Conservation (phyloP, 768 basidiomycete genomes). For the Pleurotus salmoneostramineus region DNA sequence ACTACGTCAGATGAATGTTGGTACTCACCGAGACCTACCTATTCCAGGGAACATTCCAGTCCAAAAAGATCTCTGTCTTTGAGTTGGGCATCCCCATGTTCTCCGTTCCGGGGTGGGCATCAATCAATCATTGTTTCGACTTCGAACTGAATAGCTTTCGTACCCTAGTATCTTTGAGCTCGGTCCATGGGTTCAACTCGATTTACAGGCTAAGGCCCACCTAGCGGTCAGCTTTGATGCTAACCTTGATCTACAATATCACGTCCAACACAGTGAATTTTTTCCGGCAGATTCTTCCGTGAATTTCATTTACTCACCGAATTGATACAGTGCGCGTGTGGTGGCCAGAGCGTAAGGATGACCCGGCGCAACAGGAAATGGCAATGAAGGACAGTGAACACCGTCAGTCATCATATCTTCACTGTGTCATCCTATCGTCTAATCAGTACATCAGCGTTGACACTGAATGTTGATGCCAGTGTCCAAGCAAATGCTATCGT, state of each 20-base stretch:
- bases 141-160: not conserved
- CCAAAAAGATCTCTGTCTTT: constrained; percentile 24
- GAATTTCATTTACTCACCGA: constrained; percentile 30
- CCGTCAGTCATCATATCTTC: constrained; percentile 17
- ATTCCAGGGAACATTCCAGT: constrained; percentile 21
- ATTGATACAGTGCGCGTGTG: constrained; percentile 7
- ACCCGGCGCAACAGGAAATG: constrained; percentile 15
- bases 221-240: constrained; percentile 29
- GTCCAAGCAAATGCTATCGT: constrained; percentile 21
- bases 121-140: not conserved
- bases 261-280: constrained; percentile 10
- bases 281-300: constrained; percentile 8
- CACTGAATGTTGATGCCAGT: constrained; percentile 25
- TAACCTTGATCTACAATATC: constrained; percentile 26
- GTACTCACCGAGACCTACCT: not conserved
- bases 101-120: constrained; percentile 25
- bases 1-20: constrained; percentile 17
- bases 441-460: constrained; percentile 16
- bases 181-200: constrained; percentile 34
- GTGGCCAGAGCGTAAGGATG: constrained; percentile 13
- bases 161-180: constrained; percentile 28
- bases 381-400: constrained; percentile 11
- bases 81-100: constrained; percentile 25
- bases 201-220: constrained; percentile 19
- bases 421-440: not conserved